Conservation (phyloP, 805 yeast genomes). For the Yarrowia bubula region DNA sequence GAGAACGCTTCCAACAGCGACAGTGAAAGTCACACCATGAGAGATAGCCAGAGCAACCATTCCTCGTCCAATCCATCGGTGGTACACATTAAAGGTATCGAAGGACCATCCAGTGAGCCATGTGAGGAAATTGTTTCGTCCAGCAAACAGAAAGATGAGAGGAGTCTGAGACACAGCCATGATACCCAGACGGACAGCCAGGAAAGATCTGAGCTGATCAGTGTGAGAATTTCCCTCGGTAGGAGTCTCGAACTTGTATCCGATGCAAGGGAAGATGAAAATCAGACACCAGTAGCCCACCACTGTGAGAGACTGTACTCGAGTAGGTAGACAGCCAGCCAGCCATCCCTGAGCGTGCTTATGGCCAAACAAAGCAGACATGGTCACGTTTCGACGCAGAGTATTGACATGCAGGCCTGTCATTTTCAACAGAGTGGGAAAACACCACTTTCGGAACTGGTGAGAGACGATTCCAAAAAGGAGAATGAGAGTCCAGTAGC, state of each 20-base stretch:
- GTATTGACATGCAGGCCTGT: constrained; percentile 13
- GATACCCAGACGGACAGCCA: constrained; percentile 45
- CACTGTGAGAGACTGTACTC: constrained; percentile 43
- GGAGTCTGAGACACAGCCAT: constrained; percentile 50
- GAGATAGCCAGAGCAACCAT: constrained; percentile 50
- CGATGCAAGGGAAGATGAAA: constrained; percentile 35
- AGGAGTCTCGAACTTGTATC: constrained; percentile 27
- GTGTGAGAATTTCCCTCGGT: constrained; percentile 1
- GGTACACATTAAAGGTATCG: constrained; percentile 59
- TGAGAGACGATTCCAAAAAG: constrained; percentile 32
- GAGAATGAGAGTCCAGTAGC: constrained; percentile 38
- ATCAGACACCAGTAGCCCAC: constrained; percentile 40
- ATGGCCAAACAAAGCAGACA: constrained; percentile 16
- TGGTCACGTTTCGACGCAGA: constrained; percentile 1
- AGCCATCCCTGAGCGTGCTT: constrained; percentile 12
- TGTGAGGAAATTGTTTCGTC: constrained; percentile 68
- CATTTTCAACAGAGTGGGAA: constrained; percentile 27
- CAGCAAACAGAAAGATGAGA: constrained; percentile 55
- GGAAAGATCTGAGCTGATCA: constrained; percentile 39
- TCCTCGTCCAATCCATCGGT: constrained; percentile 59
- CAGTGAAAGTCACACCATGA: constrained; percentile 57
- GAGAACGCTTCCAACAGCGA: constrained; percentile 41
- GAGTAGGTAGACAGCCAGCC: constrained; percentile 40
- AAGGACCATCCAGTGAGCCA: constrained; percentile 61
- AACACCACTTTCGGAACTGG: neutral